These are phyloP conservation scores for Schoenoplectus triqueter DNA, from an alignment of 202 grass and related monocot species.

Conservation along the genomic window DNA sequence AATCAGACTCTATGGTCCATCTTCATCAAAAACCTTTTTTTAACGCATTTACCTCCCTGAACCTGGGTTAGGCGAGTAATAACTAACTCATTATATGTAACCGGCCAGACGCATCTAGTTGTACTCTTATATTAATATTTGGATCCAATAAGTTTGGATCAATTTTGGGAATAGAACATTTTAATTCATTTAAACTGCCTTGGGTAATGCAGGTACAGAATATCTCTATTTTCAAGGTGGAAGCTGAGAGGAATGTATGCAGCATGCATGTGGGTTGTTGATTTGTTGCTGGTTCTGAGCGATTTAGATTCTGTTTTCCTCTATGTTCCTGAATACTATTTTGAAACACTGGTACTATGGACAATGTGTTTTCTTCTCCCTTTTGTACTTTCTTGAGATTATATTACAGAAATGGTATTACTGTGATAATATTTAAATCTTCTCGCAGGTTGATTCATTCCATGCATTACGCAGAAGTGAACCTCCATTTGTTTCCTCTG, in stretches of 20 bases:
- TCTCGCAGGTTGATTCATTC: conserved; percentile 76
- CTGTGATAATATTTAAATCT: conserved; percentile 3
- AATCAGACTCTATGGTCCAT: conserved; percentile 11
- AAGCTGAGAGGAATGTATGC: conserved; percentile 93
- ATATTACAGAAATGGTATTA: conserved; percentile 22
- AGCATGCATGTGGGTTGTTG: conserved; percentile 91
- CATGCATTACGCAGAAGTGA: conserved; percentile 87
- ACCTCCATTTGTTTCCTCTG: conserved; percentile 81
- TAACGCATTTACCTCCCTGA: too few species aligned
- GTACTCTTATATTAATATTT: conserved; percentile 7
- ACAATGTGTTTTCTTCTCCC: conserved; percentile 21
- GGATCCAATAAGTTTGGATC: not conserved
- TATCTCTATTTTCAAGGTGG: conserved; percentile 77
- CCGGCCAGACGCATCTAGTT: too few species aligned
- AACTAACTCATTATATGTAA: too few species aligned
- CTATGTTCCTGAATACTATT: conserved; percentile 81
- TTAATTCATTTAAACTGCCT: conserved; percentile 20
- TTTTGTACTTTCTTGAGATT: conserved; percentile 35
- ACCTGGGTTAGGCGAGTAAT: too few species aligned
- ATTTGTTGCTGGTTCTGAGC: conserved; percentile 76
- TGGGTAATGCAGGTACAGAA: conserved; percentile 61
- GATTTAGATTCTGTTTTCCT: conserved; percentile 57
- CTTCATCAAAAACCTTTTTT: too few species aligned
- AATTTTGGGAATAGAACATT: not conserved
- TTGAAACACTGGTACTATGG: conserved; percentile 76